phyloP scores from a whole-genome alignment of 768 basidiomycete species.

The Gautieria morchelliformis region DNA sequence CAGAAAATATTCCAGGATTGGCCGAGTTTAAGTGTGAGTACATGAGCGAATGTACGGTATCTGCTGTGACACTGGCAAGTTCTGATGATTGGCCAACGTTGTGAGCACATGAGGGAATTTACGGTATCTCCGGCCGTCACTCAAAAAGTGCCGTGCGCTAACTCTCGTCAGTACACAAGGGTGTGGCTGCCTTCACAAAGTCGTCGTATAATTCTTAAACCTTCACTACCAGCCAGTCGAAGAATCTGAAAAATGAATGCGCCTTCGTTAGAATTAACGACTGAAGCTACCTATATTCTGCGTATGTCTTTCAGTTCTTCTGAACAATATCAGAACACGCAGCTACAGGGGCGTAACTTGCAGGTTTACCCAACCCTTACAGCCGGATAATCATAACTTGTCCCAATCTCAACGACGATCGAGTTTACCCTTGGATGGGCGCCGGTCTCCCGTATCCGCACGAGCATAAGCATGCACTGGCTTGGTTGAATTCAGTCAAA shows the following conservation, averaged over 20 bases:
- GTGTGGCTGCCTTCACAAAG: too few relatives aligned
- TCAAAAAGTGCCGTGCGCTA: not conserved
- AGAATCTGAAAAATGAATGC: not conserved
- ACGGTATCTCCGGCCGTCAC: not conserved
- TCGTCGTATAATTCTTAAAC: too few relatives aligned
- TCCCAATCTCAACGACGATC: slow-evolving; percentile 38
- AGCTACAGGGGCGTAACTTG: not conserved
- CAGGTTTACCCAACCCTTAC: slow-evolving; percentile 34
- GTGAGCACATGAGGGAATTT: not conserved
- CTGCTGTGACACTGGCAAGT: too few relatives aligned
- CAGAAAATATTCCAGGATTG: too few relatives aligned
- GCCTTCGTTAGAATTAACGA: not conserved
- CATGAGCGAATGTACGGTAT: too few relatives aligned
- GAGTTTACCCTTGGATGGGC: slow-evolving; percentile 34
- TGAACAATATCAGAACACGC: not conserved
- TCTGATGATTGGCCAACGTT: too few relatives aligned
- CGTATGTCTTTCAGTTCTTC: not conserved
- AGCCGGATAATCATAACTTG: slow-evolving; percentile 50
- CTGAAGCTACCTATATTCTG: not conserved
- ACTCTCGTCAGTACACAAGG: too few relatives aligned
- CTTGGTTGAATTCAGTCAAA: slow-evolving; percentile 23
- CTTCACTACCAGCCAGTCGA: not conserved
- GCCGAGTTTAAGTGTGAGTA: too few relatives aligned
- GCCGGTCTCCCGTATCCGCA: slow-evolving; percentile 44
- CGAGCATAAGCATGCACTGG: slow-evolving; percentile 27